Percentiles rank a stretch among this genome's conserved stretches.
Evolutionary conservation across 1,284 basidiomycete genomes (phyloP).

Genomic region (Ceratobasidium sp.): DNA sequence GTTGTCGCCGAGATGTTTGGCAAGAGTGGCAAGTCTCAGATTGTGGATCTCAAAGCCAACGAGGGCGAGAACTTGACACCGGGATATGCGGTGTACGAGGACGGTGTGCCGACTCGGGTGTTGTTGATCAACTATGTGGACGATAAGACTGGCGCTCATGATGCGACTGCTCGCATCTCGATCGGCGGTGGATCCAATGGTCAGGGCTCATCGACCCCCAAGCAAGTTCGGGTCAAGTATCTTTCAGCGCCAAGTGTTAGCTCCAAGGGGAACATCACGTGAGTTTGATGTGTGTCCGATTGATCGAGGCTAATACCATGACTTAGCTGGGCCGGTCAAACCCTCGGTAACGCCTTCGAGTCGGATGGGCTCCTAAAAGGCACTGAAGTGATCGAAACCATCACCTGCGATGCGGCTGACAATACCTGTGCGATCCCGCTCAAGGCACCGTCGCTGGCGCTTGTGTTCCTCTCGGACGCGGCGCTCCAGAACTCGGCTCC

Average conservation of each 20-base stretch:
- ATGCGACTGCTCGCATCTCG: constrained; percentile 56
- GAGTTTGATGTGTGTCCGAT: constrained; percentile 50
- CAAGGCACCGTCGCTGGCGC: constrained; percentile 69
- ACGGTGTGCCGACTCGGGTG: constrained; percentile 60
- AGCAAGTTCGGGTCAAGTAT: constrained; percentile 63
- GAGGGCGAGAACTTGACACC: constrained; percentile 62
- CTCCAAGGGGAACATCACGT: constrained; percentile 72
- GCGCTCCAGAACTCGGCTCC: constrained; percentile 53
- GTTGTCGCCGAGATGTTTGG: constrained; percentile 56
- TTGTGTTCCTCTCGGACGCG: constrained; percentile 67
- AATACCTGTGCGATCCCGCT: constrained; percentile 66
- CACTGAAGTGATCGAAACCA: constrained; percentile 56
- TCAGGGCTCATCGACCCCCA: constrained; percentile 50
- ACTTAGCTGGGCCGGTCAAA: constrained; percentile 55
- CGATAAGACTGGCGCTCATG: constrained; percentile 59
- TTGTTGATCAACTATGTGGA: constrained; percentile 72
- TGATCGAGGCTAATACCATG: constrained; percentile 29
- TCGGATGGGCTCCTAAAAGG: constrained; percentile 69
- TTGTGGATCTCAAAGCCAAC: constrained; percentile 61
- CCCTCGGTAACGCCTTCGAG: constrained; percentile 65
- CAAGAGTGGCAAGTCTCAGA: constrained; percentile 49
- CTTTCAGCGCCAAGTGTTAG: constrained; percentile 59
- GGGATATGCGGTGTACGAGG: constrained; percentile 74
- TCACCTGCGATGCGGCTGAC: constrained; percentile 58
- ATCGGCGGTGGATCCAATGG: constrained; percentile 55